Evolutionary conservation across 202 grass and related monocot genomes (phyloP).

Genomic region (Panicum virgatum): DNA sequence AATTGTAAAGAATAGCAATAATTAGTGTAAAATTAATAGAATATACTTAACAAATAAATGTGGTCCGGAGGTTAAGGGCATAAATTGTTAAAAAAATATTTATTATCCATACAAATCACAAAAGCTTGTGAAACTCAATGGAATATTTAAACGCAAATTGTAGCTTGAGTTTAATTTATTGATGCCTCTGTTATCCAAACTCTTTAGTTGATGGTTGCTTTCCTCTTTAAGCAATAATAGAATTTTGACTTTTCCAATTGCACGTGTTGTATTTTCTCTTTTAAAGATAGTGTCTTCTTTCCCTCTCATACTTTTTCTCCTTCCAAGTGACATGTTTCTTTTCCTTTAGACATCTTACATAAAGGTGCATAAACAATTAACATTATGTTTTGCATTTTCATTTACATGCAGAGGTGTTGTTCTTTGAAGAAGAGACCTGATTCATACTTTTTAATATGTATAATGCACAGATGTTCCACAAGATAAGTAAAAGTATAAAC

Average conservation of each 20-base stretch:
- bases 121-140: too few species aligned
- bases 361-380: not conserved
- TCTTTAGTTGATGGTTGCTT: not conserved
- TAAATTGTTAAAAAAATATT: not conserved
- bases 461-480: not conserved
- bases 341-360: not conserved
- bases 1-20: too few species aligned
- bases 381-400: not conserved
- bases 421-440: not conserved
- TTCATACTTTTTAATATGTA: not conserved
- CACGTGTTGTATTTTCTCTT: not conserved
- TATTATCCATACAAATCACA: not conserved
- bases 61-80: fast-evolving
- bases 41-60: not conserved
- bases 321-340: not conserved
- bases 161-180: not conserved
- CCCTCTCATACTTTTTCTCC: not conserved
- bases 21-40: not conserved
- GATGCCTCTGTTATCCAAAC: not conserved
- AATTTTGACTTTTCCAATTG: not conserved
- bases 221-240: not conserved
- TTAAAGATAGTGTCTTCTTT: not conserved
- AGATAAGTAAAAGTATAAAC: not conserved
- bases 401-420: not conserved
- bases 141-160: too few species aligned